phyloP scores from a whole-genome alignment of 805 yeast genomes.

The Starmerella vaccinii region DNA sequence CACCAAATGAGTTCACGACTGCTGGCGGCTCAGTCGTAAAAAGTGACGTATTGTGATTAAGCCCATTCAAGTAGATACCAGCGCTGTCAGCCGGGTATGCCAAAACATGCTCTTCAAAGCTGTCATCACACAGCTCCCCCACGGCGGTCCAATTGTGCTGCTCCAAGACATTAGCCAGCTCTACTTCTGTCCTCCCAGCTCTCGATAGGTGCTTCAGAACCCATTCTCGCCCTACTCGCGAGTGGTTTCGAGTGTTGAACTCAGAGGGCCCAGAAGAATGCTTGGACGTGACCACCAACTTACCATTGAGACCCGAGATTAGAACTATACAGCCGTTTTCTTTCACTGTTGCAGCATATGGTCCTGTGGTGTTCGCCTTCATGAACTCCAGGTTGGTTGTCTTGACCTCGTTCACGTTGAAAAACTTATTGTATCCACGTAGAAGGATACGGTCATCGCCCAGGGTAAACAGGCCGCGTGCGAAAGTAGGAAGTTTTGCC shows the following conservation, averaged over 20 bases:
- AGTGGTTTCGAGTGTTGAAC: constrained; percentile 48
- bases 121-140: constrained; percentile 85
- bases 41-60: constrained; percentile 54
- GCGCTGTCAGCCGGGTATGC: constrained; percentile 55
- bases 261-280: constrained; percentile 65
- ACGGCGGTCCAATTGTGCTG: constrained; percentile 63
- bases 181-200: constrained; percentile 34
- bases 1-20: constrained; percentile 51
- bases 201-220: constrained; percentile 44
- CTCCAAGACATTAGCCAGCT: constrained; percentile 49
- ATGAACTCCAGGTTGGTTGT: constrained; percentile 44
- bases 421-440: constrained; percentile 92
- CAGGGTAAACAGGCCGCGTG: constrained; percentile 71
- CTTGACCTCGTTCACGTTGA: constrained; percentile 60
- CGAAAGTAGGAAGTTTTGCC: constrained; percentile 53
- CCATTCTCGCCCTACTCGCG: constrained; percentile 55
- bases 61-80: constrained; percentile 84
- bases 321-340: constrained; percentile 92
- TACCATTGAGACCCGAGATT: constrained; percentile 67
- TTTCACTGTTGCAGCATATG: constrained; percentile 70
- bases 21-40: constrained; percentile 59
- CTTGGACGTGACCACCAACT: constrained; percentile 78
- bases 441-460: constrained; percentile 43
- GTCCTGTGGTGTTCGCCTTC: constrained; percentile 48
- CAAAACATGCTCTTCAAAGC: constrained; percentile 86